Evolutionary conservation across 2,329 filamentous ascomycete species (phyloP).

Genomic region (Pleomassaria siparia): DNA sequence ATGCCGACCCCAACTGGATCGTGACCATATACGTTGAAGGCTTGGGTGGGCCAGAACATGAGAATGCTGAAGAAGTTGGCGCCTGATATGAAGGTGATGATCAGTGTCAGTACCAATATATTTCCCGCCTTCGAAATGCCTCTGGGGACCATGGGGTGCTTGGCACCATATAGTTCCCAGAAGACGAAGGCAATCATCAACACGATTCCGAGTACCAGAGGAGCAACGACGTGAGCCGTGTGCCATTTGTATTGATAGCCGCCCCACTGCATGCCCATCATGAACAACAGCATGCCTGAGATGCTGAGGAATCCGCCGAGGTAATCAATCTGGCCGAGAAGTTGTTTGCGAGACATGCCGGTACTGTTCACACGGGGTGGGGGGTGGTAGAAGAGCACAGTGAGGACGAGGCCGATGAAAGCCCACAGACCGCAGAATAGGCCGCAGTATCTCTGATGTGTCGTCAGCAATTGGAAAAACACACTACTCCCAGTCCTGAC

Average conservation of each 20-base stretch:
- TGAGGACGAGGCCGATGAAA: conserved; percentile 54
- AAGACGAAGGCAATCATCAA: conserved; percentile 52
- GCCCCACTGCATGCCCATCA: conserved; percentile 52
- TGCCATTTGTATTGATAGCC: conserved; percentile 55
- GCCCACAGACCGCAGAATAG: conserved; percentile 55
- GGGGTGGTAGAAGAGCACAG: conserved; percentile 48
- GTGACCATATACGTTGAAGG: conserved; percentile 47
- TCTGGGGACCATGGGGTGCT: conserved; percentile 48
- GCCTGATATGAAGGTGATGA: conserved; percentile 37
- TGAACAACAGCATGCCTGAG: conserved; percentile 27
- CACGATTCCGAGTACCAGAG: conserved; percentile 53
- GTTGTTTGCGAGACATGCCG: conserved; percentile 27
- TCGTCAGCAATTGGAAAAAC: not conserved
- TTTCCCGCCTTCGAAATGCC: conserved; percentile 28
- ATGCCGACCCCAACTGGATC: conserved; percentile 66
- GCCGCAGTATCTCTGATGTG: conserved; percentile 51
- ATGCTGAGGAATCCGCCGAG: conserved; percentile 29
- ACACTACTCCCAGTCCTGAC: not conserved
- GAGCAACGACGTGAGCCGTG: conserved; percentile 56
- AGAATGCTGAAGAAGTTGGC: conserved; percentile 36
- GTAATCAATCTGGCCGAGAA: conserved; percentile 29
- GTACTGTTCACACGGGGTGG: conserved; percentile 41
- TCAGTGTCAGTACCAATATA: conserved; percentile 29
- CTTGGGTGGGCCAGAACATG: conserved; percentile 38
- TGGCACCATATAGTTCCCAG: conserved; percentile 45